Percentiles rank a stretch among this genome's conserved stretches.
These are phyloP conservation scores for Synchytrium microbalum DNA, from an alignment of 371 early-diverging fungal species.

Conservation along the genomic window DNA sequence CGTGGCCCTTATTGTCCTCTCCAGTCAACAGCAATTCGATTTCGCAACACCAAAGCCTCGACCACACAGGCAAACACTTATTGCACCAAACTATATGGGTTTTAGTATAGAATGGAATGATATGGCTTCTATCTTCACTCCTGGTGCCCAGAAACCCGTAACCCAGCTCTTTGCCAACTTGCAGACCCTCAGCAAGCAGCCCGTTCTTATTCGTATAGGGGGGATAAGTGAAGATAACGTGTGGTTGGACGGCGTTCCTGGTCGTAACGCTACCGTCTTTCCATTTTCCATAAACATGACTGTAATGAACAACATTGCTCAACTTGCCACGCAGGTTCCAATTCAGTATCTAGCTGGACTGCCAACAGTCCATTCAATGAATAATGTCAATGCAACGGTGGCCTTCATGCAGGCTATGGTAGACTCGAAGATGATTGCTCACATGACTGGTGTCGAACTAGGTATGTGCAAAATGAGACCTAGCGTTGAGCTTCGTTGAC, in stretches of 20 bases:
- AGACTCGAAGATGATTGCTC: background rate
- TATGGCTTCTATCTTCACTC: background rate
- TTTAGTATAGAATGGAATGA: background rate
- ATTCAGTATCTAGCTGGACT: background rate
- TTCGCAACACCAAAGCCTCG: background rate
- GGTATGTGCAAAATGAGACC: too few relatives aligned
- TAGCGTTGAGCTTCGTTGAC: too few relatives aligned
- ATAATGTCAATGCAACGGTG: background rate
- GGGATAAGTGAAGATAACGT: background rate
- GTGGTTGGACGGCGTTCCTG: background rate
- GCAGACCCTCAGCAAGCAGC: background rate
- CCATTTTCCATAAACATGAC: background rate
- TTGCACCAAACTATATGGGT: background rate
- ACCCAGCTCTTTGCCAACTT: background rate
- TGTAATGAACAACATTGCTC: background rate
- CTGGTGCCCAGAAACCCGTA: background rate
- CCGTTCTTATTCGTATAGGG: background rate
- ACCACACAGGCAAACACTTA: background rate
- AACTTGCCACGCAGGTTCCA: background rate
- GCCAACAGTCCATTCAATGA: background rate
- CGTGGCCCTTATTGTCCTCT: too few relatives aligned
- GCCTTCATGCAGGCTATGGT: background rate
- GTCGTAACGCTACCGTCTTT: background rate
- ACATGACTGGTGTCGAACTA: background rate
- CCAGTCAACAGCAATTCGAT: too few relatives aligned